Conservation (phyloP, 768 basidiomycete genomes). For the Tylopilus sp. region DNA sequence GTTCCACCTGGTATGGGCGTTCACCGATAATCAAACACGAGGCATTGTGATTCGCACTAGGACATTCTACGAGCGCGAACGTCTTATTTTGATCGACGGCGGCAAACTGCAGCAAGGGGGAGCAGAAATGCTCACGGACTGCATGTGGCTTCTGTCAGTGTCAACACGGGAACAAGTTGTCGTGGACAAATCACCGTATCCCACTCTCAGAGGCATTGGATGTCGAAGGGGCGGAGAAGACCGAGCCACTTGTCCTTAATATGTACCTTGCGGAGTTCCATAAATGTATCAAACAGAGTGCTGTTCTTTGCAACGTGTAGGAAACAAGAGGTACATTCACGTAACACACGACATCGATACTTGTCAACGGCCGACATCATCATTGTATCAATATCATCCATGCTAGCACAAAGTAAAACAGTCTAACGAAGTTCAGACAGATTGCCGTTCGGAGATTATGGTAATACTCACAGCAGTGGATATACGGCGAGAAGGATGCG, state of each 20-base stretch:
- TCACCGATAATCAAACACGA: slow-evolving; percentile 20
- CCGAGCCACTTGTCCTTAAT: not conserved
- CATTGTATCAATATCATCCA: slow-evolving; percentile 97
- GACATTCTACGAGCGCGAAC: slow-evolving; percentile 86
- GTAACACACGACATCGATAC: slow-evolving; percentile 4
- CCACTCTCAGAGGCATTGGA: slow-evolving; percentile 30
- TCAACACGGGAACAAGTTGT: not conserved
- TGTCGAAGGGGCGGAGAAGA: not conserved
- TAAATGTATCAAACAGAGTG: not conserved
- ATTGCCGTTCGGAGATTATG: not conserved
- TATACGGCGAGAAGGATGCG: slow-evolving; percentile 92
- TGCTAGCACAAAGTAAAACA: slow-evolving; percentile 92
- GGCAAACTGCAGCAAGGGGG: slow-evolving; percentile 85
- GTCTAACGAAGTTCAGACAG: slow-evolving; percentile 37
- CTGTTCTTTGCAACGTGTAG: not conserved
- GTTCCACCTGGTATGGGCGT: slow-evolving; percentile 60
- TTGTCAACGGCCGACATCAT: slow-evolving; percentile 31
- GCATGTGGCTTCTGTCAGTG: slow-evolving; percentile 6
- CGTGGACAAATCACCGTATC: slow-evolving; percentile 26
- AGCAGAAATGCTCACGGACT: slow-evolving; percentile 90
- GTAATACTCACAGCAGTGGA: slow-evolving; percentile 73
- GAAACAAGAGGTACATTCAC: slow-evolving; percentile 14
- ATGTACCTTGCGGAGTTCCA: not conserved
- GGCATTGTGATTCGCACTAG: slow-evolving; percentile 46
- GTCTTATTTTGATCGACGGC: slow-evolving; percentile 64